Evolutionary conservation across 192 early-diverging fungal genomes (phyloP).

Genomic region (Oehlia diaphana): DNA sequence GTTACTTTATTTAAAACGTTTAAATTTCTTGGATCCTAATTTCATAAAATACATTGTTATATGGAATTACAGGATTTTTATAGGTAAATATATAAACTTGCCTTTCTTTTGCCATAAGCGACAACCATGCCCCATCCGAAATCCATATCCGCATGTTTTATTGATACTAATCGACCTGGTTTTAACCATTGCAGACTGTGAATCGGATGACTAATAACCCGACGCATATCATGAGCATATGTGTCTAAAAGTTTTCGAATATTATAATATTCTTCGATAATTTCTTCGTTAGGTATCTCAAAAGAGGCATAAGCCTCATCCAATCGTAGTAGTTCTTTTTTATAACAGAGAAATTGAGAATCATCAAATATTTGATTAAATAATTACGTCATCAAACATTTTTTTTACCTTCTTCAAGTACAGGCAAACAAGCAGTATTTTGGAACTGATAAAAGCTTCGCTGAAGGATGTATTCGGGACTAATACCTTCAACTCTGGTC

Average conservation of each 20-base stretch:
- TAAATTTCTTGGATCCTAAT: background rate
- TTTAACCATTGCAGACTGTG: constrained; percentile 82
- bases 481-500: constrained; percentile 91
- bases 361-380: background rate
- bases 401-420: constrained; percentile 57
- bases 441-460: constrained; percentile 93
- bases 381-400: background rate
- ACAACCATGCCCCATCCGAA: constrained; percentile 94
- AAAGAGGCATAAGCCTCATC: constrained; percentile 56
- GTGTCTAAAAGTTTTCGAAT: constrained; percentile 70
- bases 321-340: constrained; percentile 52
- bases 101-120: constrained; percentile 62
- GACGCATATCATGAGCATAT: constrained; percentile 66
- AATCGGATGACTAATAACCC: constrained; percentile 80
- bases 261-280: constrained; percentile 75
- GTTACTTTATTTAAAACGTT: background rate
- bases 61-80: background rate
- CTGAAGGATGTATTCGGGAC: constrained; percentile 90
- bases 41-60: background rate
- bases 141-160: constrained; percentile 60
- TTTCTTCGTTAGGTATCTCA: constrained; percentile 67
- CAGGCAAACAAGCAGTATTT: constrained; percentile 79
- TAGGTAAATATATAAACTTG: background rate
- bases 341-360: constrained; percentile 2
- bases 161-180: constrained; percentile 76